Percentiles rank a stretch among this genome's conserved stretches.
phyloP scores from a whole-genome alignment of 208 protist genomes.

The Angomonas ambiguus region DNA sequence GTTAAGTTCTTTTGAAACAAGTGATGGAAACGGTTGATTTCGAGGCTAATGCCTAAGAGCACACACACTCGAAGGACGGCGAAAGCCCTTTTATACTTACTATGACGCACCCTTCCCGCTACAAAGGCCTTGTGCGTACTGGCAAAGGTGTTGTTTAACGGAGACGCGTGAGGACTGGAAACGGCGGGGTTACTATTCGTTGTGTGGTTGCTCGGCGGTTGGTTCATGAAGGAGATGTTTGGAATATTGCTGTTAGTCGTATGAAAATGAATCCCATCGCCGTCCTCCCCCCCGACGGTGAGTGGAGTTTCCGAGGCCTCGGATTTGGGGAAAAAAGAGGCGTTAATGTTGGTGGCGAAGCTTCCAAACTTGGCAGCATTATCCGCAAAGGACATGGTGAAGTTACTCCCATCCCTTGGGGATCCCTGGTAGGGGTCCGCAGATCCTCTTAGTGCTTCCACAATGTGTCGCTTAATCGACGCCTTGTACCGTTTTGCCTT shows the following conservation, averaged over 20 bases:
- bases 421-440: background rate
- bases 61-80: conserved; percentile 50
- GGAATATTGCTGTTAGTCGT: background rate
- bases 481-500: conserved; percentile 37
- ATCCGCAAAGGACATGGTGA: background rate
- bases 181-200: background rate
- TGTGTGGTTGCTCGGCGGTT: no score
- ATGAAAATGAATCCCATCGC: background rate
- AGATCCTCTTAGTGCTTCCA: background rate
- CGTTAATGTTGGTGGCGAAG: background rate
- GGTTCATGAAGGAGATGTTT: background rate
- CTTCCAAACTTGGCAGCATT: background rate
- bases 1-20: background rate
- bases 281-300: background rate
- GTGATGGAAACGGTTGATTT: conserved; percentile 38
- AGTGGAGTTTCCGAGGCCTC: background rate
- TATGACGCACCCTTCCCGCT: conserved; percentile 14
- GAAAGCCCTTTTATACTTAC: conserved; percentile 38
- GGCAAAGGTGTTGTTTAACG: conserved; percentile 1
- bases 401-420: background rate
- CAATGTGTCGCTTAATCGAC: background rate
- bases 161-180: background rate
- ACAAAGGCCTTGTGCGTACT: background rate
- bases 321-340: background rate
- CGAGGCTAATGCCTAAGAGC: conserved; percentile 39